Evolutionary conservation across 139 green algal species (phyloP).

Genomic region (Micractinium conductrix): DNA sequence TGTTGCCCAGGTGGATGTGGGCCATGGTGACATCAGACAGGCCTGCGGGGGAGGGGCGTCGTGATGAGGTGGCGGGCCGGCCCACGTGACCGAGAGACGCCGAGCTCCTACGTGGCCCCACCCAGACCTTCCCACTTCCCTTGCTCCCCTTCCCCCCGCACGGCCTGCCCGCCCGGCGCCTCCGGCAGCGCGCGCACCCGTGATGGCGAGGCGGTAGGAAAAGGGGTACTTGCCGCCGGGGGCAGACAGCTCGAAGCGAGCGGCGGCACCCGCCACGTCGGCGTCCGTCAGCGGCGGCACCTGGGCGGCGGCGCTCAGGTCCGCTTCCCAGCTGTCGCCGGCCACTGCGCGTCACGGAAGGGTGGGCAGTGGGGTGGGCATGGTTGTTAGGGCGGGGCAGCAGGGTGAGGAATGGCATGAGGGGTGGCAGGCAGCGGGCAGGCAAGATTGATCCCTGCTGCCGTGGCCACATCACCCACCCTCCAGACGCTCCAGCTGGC

Average conservation of each 20-base stretch:
- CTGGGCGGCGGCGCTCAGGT: neutral
- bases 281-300: neutral
- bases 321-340: neutral
- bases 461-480: too few relatives aligned
- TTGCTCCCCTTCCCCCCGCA: too few relatives aligned
- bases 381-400: too few relatives aligned
- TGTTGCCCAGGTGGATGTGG: slow-evolving; percentile 36
- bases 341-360: too few relatives aligned
- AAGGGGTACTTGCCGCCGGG: neutral
- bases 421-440: neutral
- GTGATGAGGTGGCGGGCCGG: too few relatives aligned
- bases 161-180: too few relatives aligned
- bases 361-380: too few relatives aligned
- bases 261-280: neutral
- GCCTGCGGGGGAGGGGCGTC: neutral
- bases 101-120: too few relatives aligned
- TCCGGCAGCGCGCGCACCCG: too few relatives aligned
- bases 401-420: neutral
- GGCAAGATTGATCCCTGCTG: neutral
- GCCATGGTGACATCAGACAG: slow-evolving; percentile 16
- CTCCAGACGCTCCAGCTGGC: too few relatives aligned
- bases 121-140: too few relatives aligned
- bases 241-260: neutral
- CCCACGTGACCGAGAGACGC: too few relatives aligned
- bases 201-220: neutral